These are phyloP conservation scores for Fusarium citri DNA, from an alignment of 2,329 filamentous ascomycete species.

Conservation along the genomic window DNA sequence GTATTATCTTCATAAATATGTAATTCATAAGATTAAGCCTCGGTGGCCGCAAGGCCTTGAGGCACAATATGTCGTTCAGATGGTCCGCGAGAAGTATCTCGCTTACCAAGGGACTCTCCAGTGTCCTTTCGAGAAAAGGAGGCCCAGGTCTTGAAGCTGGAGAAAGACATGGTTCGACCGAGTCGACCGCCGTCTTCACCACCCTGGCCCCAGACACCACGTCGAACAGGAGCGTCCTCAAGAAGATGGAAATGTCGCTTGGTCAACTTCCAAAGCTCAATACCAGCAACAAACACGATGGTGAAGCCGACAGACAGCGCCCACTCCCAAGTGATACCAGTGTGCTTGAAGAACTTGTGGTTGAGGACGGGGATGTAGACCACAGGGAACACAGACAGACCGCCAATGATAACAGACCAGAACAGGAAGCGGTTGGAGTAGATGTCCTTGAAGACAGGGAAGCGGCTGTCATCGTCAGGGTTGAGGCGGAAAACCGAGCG, in stretches of 20 bases:
- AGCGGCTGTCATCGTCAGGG: conserved; percentile 61
- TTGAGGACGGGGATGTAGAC: conserved; percentile 81
- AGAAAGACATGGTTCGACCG: conserved; percentile 62
- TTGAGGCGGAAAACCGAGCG: conserved; percentile 78
- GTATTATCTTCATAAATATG: conserved; percentile 3
- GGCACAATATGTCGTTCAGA: conserved; percentile 40
- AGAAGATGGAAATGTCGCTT: conserved; percentile 70
- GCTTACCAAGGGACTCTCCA: conserved; percentile 50
- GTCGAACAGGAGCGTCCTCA: conserved; percentile 63
- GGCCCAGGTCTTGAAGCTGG: conserved; percentile 62
- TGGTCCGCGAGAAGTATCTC: conserved; percentile 40
- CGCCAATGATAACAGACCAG: conserved; percentile 71
- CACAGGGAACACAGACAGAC: conserved; percentile 72
- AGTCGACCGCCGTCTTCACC: conserved; percentile 61
- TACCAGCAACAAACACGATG: conserved; percentile 71
- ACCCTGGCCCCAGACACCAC: conserved; percentile 65
- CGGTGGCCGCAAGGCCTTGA: conserved; percentile 44
- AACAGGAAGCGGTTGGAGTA: conserved; percentile 78
- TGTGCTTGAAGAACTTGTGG: conserved; percentile 78
- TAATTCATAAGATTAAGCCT: conserved; percentile 32
- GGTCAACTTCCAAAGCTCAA: conserved; percentile 77
- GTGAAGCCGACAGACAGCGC: conserved; percentile 73
- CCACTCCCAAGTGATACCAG: conserved; percentile 80
- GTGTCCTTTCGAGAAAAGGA: conserved; percentile 58
- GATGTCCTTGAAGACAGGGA: conserved; percentile 70